Evolutionary conservation across 2,329 filamentous ascomycete species (phyloP).

Genomic region (Chrysoporthe puriensis): DNA sequence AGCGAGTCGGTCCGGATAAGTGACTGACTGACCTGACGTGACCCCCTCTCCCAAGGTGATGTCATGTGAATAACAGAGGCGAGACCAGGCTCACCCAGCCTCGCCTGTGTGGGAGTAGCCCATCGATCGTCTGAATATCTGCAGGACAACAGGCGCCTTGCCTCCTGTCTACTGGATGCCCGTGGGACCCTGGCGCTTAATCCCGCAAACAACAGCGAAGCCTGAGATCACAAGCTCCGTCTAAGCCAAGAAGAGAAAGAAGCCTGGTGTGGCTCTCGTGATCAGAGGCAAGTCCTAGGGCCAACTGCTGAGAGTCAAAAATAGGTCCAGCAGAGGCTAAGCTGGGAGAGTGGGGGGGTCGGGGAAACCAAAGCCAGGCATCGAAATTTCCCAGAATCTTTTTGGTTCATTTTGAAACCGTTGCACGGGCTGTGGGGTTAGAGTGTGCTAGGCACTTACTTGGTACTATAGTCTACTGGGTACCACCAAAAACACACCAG

Average conservation of each 20-base stretch:
- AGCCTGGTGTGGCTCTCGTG: conserved; percentile 3
- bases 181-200: conserved; percentile 4
- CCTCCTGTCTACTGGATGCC: background rate
- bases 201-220: background rate
- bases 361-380: conserved; percentile 14
- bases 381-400: conserved; percentile 24
- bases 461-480: no score
- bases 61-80: background rate
- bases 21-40: background rate
- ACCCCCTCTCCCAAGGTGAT: background rate
- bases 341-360: background rate
- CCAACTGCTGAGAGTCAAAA: conserved; percentile 12
- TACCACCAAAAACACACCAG: background rate
- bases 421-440: conserved; percentile 17
- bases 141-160: no score
- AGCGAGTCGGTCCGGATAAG: background rate
- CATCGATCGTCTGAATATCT: background rate
- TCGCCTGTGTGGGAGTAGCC: background rate
- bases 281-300: conserved; percentile 2
- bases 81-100: background rate
- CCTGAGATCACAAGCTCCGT: background rate
- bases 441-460: background rate
- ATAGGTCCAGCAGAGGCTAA: conserved; percentile 10
- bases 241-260: background rate
- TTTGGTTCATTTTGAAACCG: conserved; percentile 23